A percentile compares a stretch with the other conserved stretches of the same genome.
These are phyloP conservation scores for Chaetomiaceae sp. DNA, from an alignment of 2,329 filamentous ascomycete species.

Conservation along the genomic window DNA sequence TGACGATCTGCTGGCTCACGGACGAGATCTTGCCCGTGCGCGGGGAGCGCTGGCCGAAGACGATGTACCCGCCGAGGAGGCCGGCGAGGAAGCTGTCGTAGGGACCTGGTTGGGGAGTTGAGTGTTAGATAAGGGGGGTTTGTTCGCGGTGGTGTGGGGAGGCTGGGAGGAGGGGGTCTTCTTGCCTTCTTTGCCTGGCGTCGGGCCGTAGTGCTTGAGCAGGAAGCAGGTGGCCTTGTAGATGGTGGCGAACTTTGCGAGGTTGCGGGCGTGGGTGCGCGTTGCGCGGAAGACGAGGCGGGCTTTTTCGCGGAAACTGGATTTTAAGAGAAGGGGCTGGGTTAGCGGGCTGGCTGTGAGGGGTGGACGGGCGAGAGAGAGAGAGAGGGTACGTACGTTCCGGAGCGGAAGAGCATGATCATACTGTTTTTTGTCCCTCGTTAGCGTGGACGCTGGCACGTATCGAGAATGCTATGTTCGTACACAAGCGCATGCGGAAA, in stretches of 20 bases:
- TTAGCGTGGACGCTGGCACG: not conserved
- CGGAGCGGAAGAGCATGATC: constrained; percentile 93
- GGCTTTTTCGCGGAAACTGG: constrained; percentile 68
- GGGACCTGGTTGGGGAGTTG: constrained; percentile 48
- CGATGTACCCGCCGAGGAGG: constrained; percentile 82
- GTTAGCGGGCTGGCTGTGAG: not conserved
- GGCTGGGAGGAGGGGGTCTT: not conserved
- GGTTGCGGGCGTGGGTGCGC: constrained; percentile 82
- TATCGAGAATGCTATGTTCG: constrained; percentile 17
- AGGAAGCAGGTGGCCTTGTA: constrained; percentile 82
- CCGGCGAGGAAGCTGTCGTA: constrained; percentile 86
- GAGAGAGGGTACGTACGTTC: constrained; percentile 62
- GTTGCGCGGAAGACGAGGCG: constrained; percentile 79
- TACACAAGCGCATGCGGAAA: constrained; percentile 94
- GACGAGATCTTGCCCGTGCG: constrained; percentile 67
- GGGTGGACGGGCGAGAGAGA: not conserved
- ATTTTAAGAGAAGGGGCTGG: not conserved
- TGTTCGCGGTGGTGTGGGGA: not conserved
- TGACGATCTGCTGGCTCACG: constrained; percentile 94
- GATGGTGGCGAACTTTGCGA: constrained; percentile 83
- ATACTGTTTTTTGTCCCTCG: constrained; percentile 54
- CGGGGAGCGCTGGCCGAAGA: constrained; percentile 68
- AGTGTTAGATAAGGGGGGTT: not conserved
- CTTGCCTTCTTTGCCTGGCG: constrained; percentile 55
- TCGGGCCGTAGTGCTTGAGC: constrained; percentile 59